These are phyloP conservation scores for Cyberlindnera petersonii DNA, from an alignment of 805 yeast species.

Conservation along the genomic window DNA sequence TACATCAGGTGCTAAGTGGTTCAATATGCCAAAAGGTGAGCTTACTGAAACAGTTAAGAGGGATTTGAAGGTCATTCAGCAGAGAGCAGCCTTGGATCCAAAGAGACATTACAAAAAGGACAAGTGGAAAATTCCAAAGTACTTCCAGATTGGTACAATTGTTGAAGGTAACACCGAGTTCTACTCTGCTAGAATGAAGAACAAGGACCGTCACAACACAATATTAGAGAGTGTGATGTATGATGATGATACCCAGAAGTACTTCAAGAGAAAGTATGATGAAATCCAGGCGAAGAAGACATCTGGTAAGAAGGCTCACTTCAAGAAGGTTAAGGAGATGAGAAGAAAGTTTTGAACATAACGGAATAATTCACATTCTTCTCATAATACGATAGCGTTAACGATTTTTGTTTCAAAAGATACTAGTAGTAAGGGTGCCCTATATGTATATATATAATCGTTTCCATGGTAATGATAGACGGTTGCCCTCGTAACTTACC, in stretches of 20 bases:
- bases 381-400: no score
- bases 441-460: neutral
- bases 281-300: conserved; percentile 67
- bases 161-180: conserved; percentile 79
- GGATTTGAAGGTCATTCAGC: conserved; percentile 73
- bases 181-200: conserved; percentile 60
- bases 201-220: conserved; percentile 70
- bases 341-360: conserved; percentile 45
- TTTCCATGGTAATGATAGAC: conserved; percentile 1
- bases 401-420: no score
- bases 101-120: conserved; percentile 92
- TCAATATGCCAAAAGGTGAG: conserved; percentile 71
- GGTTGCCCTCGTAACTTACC: conserved; percentile 13
- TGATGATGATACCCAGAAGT: conserved; percentile 63
- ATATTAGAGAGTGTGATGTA: conserved; percentile 79
- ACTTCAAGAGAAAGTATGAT: conserved; percentile 78
- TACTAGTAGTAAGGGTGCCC: conserved; percentile 1
- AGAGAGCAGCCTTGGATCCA: conserved; percentile 90
- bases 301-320: conserved; percentile 64
- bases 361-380: no score
- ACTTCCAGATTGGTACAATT: conserved; percentile 85
- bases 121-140: conserved; percentile 70
- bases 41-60: conserved; percentile 67
- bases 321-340: conserved; percentile 57
- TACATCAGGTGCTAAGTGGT: conserved; percentile 71